Evolutionary conservation across 1,284 basidiomycete genomes (phyloP).

Genomic region (Hypsizygus ulmarius): DNA sequence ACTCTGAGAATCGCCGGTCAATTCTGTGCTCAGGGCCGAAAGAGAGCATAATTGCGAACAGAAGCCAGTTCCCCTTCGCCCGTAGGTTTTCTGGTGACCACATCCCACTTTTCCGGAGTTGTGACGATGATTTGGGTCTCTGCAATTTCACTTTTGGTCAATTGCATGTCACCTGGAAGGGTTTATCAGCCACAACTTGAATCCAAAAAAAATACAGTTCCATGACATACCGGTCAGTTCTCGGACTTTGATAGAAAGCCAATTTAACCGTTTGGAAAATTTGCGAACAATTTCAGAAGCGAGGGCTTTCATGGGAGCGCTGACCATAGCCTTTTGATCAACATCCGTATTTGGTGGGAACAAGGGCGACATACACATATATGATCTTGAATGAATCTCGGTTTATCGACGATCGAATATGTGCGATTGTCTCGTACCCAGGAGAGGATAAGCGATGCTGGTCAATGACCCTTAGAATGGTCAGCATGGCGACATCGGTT

Average conservation of each 20-base stretch:
- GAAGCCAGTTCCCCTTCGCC: slow-evolving; percentile 95
- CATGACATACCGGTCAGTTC: slow-evolving; percentile 84
- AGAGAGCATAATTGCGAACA: slow-evolving; percentile 43
- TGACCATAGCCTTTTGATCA: slow-evolving; percentile 28
- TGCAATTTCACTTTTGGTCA: slow-evolving; percentile 92
- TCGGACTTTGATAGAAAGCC: slow-evolving; percentile 85
- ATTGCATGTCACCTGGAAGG: slow-evolving; percentile 89
- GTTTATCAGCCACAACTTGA: too few relatives aligned
- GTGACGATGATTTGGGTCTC: slow-evolving; percentile 99
- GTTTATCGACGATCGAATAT: slow-evolving; percentile 58
- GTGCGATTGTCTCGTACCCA: slow-evolving; percentile 20
- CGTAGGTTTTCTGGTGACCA: slow-evolving; percentile 95
- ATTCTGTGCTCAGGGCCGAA: not conserved
- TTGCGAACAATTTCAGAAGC: slow-evolving; percentile 96
- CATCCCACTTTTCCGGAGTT: slow-evolving; percentile 99
- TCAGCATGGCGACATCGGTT: slow-evolving; percentile 97
- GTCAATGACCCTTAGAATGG: slow-evolving; percentile 85
- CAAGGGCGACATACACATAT: slow-evolving; percentile 74
- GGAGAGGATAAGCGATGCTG: slow-evolving; percentile 52
- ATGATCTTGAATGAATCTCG: slow-evolving; percentile 91
- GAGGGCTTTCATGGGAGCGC: slow-evolving; percentile 98
- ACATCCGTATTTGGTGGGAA: not conserved
- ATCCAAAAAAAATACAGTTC: not conserved
- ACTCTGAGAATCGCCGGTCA: slow-evolving; percentile 49
- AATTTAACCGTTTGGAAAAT: slow-evolving; percentile 85